A percentile compares a stretch with the other conserved stretches of the same genome.
phyloP scores from a whole-genome alignment of 108 stramenopile genomes.

The Fistulifera pelliculosa region DNA sequence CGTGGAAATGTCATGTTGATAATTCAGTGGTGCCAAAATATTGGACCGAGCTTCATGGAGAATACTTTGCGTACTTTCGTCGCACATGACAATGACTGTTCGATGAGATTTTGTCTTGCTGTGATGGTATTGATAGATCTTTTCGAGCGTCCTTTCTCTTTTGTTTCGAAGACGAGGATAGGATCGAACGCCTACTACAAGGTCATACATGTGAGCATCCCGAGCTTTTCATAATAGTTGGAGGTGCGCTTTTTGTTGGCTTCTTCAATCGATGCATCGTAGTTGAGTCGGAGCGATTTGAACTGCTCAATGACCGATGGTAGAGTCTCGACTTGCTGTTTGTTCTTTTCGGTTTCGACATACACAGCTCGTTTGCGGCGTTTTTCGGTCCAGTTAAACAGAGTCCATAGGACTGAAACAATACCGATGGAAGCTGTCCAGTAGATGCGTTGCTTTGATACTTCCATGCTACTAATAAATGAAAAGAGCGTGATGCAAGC shows the following conservation, averaged over 20 bases:
- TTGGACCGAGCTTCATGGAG: constrained; percentile 28
- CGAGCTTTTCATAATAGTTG: constrained; percentile 32
- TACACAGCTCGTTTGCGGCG: too few relatives aligned
- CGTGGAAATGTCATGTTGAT: constrained; percentile 28
- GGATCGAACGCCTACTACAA: constrained; percentile 20
- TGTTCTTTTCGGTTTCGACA: too few relatives aligned
- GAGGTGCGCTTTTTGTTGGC: constrained; percentile 37
- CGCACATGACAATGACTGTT: constrained; percentile 45
- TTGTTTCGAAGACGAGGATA: constrained; percentile 16
- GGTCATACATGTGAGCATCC: constrained; percentile 25
- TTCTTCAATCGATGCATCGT: constrained; percentile 29
- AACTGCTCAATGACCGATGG: constrained; percentile 36
- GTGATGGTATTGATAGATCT: constrained; percentile 18
- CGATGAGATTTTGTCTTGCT: constrained; percentile 31
- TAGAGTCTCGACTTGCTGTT: too few relatives aligned
- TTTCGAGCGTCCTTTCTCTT: constrained; percentile 19
- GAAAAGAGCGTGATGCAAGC: too few relatives aligned
- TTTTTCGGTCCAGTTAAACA: too few relatives aligned
- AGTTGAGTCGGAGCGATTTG: constrained; percentile 12
- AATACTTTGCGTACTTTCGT: constrained; percentile 17
- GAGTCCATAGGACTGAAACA: too few relatives aligned
- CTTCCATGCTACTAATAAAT: too few relatives aligned
- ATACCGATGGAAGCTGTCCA: too few relatives aligned
- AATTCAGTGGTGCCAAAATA: constrained; percentile 31
- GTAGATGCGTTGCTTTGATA: too few relatives aligned